Conservation (phyloP, 1,139 yeast genomes). For the Scheffersomyces lignicola region DNA sequence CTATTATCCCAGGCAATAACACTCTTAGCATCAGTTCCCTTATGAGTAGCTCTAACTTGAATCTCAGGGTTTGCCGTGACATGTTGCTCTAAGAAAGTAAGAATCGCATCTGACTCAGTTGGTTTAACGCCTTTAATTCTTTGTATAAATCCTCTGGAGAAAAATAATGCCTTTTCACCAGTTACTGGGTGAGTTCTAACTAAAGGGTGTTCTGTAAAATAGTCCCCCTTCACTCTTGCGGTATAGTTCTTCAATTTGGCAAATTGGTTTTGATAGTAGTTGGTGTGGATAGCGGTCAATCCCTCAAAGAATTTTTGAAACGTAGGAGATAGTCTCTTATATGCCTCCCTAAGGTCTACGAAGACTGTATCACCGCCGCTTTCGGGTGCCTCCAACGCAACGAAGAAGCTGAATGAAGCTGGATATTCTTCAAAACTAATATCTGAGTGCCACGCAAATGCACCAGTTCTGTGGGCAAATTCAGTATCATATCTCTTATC, state of each 20-base stretch:
- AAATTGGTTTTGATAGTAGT: slow-evolving; percentile 21
- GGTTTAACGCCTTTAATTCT: slow-evolving; percentile 24
- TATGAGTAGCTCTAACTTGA: slow-evolving; percentile 26
- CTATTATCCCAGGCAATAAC: slow-evolving; percentile 29
- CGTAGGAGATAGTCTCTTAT: slow-evolving; percentile 24
- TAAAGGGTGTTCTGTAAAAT: slow-evolving; percentile 28
- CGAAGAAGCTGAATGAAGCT: slow-evolving; percentile 25
- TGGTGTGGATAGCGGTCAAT: slow-evolving; percentile 25
- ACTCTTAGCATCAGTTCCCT: slow-evolving; percentile 11
- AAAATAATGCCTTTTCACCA: slow-evolving; percentile 24
- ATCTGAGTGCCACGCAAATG: slow-evolving; percentile 25
- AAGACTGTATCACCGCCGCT: slow-evolving; percentile 31
- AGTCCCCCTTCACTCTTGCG: slow-evolving; percentile 21
- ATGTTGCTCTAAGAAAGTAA: slow-evolving; percentile 24
- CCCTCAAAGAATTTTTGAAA: slow-evolving; percentile 23
- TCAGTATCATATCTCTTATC: slow-evolving; percentile 15
- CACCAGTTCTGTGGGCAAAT: slow-evolving; percentile 15
- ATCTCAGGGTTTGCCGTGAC: slow-evolving; percentile 22
- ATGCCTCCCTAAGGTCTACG: slow-evolving; percentile 27
- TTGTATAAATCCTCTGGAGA: slow-evolving; percentile 22
- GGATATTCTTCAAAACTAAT: slow-evolving; percentile 28
- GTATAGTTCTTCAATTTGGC: slow-evolving; percentile 16
- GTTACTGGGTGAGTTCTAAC: slow-evolving; percentile 32
- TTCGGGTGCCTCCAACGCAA: slow-evolving; percentile 27
- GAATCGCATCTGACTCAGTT: slow-evolving; percentile 21